Evolutionary conservation across 1,284 basidiomycete species (phyloP).

Genomic region (Cryptococcus amylolentus): DNA sequence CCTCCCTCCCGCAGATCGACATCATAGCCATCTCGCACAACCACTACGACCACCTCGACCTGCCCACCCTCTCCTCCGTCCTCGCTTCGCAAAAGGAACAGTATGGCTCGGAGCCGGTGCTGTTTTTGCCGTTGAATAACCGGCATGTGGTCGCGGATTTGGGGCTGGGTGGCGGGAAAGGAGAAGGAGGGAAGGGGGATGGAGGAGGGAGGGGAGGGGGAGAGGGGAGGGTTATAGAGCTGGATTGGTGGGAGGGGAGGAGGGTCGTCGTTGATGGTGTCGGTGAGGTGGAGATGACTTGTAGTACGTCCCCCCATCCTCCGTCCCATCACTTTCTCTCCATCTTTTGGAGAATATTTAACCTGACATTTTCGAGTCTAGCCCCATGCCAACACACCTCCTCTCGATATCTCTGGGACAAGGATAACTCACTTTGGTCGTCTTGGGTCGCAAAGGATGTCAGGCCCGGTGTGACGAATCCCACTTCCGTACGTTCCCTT

Average conservation of each 20-base stretch:
- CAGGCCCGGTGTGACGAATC: no score
- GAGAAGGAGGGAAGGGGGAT: no score
- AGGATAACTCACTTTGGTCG: slow-evolving; percentile 59
- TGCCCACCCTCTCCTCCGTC: slow-evolving; percentile 54
- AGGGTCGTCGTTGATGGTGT: slow-evolving; percentile 26
- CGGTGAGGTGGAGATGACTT: slow-evolving; percentile 32
- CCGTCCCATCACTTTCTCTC: neutral
- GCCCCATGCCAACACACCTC: slow-evolving; percentile 58
- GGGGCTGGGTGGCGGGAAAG: no score
- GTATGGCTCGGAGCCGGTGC: slow-evolving; percentile 54
- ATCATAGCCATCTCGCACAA: slow-evolving; percentile 60
- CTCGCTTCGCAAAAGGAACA: slow-evolving; percentile 14
- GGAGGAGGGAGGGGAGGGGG: no score
- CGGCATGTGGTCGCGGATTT: slow-evolving; percentile 52
- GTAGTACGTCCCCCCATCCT: slow-evolving; percentile 36
- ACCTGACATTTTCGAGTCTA: slow-evolving; percentile 15
- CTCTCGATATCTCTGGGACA: slow-evolving; percentile 55
- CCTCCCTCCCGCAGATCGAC: slow-evolving; percentile 64
- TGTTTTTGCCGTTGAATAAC: slow-evolving; percentile 64
- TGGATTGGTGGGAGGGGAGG: slow-evolving; percentile 66
- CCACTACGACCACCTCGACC: slow-evolving; percentile 66
- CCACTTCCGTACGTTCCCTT: no score
- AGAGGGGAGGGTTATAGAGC: slow-evolving; percentile 54
- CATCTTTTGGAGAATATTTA: neutral
- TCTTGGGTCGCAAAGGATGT: slow-evolving; percentile 58